A percentile compares a stretch with the other conserved stretches of the same genome.
Evolutionary conservation across 2,329 filamentous ascomycete species (phyloP).

Genomic region (Magnaporthales sp.): DNA sequence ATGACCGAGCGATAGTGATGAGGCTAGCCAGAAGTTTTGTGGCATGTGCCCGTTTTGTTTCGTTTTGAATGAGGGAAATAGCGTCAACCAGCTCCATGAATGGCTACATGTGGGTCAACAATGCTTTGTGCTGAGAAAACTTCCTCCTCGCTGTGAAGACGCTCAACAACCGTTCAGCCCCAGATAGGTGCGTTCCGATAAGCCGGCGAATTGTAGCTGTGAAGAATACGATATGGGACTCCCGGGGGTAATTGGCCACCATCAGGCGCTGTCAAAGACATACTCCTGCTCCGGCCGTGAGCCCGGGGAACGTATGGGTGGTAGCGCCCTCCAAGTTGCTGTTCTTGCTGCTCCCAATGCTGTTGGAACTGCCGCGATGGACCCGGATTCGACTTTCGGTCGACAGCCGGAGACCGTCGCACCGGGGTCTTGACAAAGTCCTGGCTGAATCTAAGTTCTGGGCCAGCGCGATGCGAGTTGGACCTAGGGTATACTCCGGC

Average conservation of each 20-base stretch:
- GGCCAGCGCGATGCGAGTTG: neutral
- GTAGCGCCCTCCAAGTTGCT: conserved; percentile 10
- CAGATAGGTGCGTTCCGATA: conserved; percentile 48
- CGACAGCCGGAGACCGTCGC: neutral
- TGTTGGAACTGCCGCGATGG: conserved; percentile 11
- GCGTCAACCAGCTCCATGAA: neutral
- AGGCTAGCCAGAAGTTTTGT: neutral
- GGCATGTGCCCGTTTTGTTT: neutral
- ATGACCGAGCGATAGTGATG: neutral
- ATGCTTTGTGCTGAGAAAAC: neutral
- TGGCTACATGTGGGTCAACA: neutral
- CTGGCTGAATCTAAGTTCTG: neutral
- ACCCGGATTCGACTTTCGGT: conserved; percentile 9
- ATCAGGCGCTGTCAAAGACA: conserved; percentile 3
- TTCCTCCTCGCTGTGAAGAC: neutral
- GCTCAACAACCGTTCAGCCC: conserved; percentile 26
- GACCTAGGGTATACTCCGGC: neutral
- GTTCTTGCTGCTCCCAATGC: conserved; percentile 22
- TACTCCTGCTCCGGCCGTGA: conserved; percentile 30
- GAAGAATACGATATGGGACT: conserved; percentile 38
- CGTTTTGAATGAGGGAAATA: neutral
- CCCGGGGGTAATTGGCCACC: conserved; percentile 14
- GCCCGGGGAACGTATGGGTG: conserved; percentile 23
- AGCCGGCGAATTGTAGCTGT: conserved; percentile 51
- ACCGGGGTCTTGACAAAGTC: neutral